These are phyloP conservation scores for Flammula alnicola DNA, from an alignment of 1,284 basidiomycete species.

Conservation along the genomic window DNA sequence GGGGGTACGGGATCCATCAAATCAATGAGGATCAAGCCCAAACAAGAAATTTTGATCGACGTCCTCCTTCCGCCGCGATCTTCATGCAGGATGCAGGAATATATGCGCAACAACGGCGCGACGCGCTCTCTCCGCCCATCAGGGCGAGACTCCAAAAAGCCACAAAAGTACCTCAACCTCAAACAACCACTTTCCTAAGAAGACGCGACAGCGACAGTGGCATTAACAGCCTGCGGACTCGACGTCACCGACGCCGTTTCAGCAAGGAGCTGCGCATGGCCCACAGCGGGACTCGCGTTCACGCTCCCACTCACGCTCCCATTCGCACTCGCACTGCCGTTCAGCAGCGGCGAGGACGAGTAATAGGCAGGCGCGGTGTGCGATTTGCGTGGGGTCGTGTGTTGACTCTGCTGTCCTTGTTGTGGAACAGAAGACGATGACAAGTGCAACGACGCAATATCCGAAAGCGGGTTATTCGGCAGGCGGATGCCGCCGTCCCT, in stretches of 20 bases:
- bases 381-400: conserved; percentile 43
- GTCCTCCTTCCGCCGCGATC: no score
- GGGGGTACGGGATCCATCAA: no score
- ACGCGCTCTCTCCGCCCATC: no score
- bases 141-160: no score
- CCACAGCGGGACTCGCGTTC: conserved; percentile 11
- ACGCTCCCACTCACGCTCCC: conserved; percentile 10
- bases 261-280: conserved; percentile 3
- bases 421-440: conserved; percentile 10
- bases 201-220: no score
- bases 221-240: conserved; percentile 7
- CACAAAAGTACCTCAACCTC: no score
- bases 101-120: no score
- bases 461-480: conserved; percentile 68
- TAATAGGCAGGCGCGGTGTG: conserved; percentile 41
- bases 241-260: conserved; percentile 3
- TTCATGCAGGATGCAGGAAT: no score
- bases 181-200: no score
- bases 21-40: no score
- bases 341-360: conserved; percentile 19
- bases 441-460: conserved; percentile 55
- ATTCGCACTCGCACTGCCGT: conserved; percentile 1
- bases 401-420: conserved; percentile 20
- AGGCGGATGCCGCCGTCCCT: conserved; percentile 66
- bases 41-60: no score